Conservation (phyloP, 2,329 filamentous ascomycete species). For the Colletotrichum liriopes region DNA sequence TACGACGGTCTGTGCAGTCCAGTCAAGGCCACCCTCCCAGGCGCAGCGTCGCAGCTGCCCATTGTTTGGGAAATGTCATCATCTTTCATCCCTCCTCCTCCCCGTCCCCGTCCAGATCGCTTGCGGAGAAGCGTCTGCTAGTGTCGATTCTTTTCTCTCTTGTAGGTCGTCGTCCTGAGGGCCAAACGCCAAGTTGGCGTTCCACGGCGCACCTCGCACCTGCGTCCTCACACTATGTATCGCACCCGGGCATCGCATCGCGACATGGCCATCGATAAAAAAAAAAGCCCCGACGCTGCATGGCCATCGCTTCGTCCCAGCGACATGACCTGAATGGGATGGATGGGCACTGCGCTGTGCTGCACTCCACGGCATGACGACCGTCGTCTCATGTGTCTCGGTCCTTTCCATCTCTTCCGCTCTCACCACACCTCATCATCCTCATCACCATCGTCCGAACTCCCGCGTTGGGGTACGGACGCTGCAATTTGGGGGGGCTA, state of each 20-base stretch:
- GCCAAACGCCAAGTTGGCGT: neutral
- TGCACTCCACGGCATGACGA: neutral
- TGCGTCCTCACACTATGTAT: neutral
- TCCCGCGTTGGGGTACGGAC: neutral
- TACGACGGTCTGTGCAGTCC: conserved; percentile 22
- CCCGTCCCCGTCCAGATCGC: conserved; percentile 23
- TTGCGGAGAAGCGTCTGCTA: conserved; percentile 36
- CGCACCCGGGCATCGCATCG: neutral
- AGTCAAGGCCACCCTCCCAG: neutral
- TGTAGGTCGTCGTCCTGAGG: neutral
- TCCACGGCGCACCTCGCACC: conserved; percentile 2
- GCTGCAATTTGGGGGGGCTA: conserved; percentile 19
- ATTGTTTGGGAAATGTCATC: conserved; percentile 29
- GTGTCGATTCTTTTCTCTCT: conserved; percentile 12
- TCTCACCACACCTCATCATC: too few species aligned
- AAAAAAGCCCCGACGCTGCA: conserved; percentile 1
- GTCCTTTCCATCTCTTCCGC: conserved; percentile 13
- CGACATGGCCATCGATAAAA: neutral
- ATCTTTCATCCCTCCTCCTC: conserved; percentile 3
- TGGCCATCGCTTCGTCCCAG: conserved; percentile 1
- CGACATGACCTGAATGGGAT: neutral
- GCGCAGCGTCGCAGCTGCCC: neutral
- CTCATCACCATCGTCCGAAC: conserved; percentile 15
- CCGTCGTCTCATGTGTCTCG: conserved; percentile 29
- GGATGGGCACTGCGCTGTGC: neutral